Percentiles rank a stretch among this genome's conserved stretches.
These are phyloP conservation scores for Lactarius trivialis DNA, from an alignment of 768 basidiomycete species.

Conservation along the genomic window DNA sequence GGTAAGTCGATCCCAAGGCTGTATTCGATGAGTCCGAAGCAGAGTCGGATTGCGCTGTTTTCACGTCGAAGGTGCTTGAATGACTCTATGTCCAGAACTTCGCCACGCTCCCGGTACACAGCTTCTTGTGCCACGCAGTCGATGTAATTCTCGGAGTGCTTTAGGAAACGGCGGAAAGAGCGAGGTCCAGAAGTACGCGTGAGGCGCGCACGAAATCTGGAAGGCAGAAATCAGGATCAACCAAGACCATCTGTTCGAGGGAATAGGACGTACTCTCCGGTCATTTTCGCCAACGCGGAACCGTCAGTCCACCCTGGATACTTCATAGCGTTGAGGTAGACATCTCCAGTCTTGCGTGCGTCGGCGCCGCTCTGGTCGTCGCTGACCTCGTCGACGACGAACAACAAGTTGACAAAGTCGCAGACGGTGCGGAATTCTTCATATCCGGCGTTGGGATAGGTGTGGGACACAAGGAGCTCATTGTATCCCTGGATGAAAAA, in stretches of 20 bases:
- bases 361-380: too few relatives aligned
- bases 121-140: slow-evolving; percentile 55
- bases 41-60: slow-evolving; percentile 63
- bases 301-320: too few relatives aligned
- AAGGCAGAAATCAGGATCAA: background rate
- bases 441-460: slow-evolving; percentile 53
- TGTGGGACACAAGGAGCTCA: slow-evolving; percentile 58
- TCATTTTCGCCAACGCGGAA: too few relatives aligned
- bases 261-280: slow-evolving; percentile 40
- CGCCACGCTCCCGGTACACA: slow-evolving; percentile 51
- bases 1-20: too few relatives aligned
- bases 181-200: slow-evolving; percentile 38
- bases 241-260: background rate
- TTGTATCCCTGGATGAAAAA: too few relatives aligned
- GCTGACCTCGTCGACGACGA: too few relatives aligned
- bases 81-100: slow-evolving; percentile 47
- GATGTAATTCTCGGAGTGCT: too few relatives aligned
- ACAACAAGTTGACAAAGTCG: too few relatives aligned
- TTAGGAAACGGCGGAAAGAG: too few relatives aligned
- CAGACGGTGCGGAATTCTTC: slow-evolving; percentile 57
- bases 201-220: slow-evolving; percentile 52
- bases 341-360: too few relatives aligned
- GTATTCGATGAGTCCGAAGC: slow-evolving; percentile 61
- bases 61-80: slow-evolving; percentile 59
- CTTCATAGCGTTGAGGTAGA: too few relatives aligned